Evolutionary conservation across 208 protist genomes (phyloP).

Genomic region (Vickermania ingenoplastis): DNA sequence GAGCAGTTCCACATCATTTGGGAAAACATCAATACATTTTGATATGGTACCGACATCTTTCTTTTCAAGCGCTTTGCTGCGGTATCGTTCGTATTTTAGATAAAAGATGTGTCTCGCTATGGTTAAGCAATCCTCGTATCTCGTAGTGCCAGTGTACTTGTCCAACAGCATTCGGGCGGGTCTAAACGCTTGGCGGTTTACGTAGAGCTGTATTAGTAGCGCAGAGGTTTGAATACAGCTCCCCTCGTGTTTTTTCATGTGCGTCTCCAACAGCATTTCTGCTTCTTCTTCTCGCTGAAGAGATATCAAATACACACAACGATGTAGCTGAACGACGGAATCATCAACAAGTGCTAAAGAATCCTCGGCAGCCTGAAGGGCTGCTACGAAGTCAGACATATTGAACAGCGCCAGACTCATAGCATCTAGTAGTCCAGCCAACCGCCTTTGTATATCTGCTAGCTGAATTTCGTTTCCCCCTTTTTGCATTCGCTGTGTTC

Average conservation of each 20-base stretch:
- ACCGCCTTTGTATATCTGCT: slow-evolving; percentile 31
- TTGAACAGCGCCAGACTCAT: slow-evolving; percentile 67
- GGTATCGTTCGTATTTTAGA: slow-evolving; percentile 56
- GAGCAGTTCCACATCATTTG: slow-evolving; percentile 59
- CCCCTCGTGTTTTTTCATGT: slow-evolving; percentile 25
- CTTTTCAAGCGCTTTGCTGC: slow-evolving; percentile 45
- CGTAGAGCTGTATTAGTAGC: slow-evolving; percentile 73
- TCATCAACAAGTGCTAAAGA: slow-evolving; percentile 34
- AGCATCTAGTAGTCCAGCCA: slow-evolving; percentile 71
- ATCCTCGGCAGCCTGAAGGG: slow-evolving; percentile 66
- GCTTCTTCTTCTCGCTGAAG: slow-evolving; percentile 75
- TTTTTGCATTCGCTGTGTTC: neutral
- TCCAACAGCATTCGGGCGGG: slow-evolving; percentile 58
- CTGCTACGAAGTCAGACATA: slow-evolving; percentile 51
- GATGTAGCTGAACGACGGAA: slow-evolving; percentile 55
- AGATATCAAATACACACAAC: slow-evolving; percentile 68
- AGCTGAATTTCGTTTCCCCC: slow-evolving; percentile 4
- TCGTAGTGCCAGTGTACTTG: slow-evolving; percentile 3
- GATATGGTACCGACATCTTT: slow-evolving; percentile 63
- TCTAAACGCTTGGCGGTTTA: slow-evolving; percentile 66
- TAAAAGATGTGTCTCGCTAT: slow-evolving; percentile 74
- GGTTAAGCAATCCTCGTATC: slow-evolving; percentile 18
- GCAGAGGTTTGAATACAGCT: slow-evolving; percentile 33
- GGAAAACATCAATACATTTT: slow-evolving; percentile 72
- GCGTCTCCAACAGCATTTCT: slow-evolving; percentile 44